Percentiles rank a stretch among this genome's conserved stretches.
Evolutionary conservation across 106 monocot species (phyloP).

Genomic region (Chionographis japonica): DNA sequence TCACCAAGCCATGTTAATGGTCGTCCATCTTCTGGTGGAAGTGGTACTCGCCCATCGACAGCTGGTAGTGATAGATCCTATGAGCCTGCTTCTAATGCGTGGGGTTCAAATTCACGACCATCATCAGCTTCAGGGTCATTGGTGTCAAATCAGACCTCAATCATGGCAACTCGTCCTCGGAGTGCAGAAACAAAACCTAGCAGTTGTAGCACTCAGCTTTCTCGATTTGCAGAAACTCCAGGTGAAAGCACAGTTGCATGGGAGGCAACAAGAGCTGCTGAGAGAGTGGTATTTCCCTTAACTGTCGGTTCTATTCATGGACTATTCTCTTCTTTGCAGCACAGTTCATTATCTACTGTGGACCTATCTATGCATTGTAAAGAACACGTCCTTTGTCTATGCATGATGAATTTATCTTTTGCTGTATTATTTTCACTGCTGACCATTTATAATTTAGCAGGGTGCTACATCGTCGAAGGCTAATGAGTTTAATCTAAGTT

Average conservation of each 20-base stretch:
- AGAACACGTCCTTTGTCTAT: not conserved
- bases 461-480: conserved; percentile 24
- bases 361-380: too few relatives aligned
- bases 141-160: conserved; percentile 40
- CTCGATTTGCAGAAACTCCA: conserved; percentile 65
- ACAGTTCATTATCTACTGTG: not conserved
- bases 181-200: conserved; percentile 92
- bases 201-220: conserved; percentile 80
- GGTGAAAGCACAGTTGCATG: conserved; percentile 39
- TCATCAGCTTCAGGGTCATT: conserved; percentile 79
- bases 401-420: not conserved
- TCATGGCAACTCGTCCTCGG: conserved; percentile 56
- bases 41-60: conserved; percentile 80
- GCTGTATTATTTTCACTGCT: not conserved
- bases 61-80: conserved; percentile 70
- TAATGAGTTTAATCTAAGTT: conserved; percentile 59
- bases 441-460: conserved; percentile 19
- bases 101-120: conserved; percentile 81
- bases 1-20: conserved; percentile 51
- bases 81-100: conserved; percentile 44
- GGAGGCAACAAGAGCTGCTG: conserved; percentile 31
- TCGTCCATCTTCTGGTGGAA: conserved; percentile 78
- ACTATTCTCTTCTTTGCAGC: not conserved
- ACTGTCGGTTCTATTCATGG: not conserved
- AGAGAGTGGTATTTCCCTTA: conserved; percentile 38